Base-by-base conservation (phyloP, 768 basidiomycete species). In the Boletus rex-veris region DNA sequence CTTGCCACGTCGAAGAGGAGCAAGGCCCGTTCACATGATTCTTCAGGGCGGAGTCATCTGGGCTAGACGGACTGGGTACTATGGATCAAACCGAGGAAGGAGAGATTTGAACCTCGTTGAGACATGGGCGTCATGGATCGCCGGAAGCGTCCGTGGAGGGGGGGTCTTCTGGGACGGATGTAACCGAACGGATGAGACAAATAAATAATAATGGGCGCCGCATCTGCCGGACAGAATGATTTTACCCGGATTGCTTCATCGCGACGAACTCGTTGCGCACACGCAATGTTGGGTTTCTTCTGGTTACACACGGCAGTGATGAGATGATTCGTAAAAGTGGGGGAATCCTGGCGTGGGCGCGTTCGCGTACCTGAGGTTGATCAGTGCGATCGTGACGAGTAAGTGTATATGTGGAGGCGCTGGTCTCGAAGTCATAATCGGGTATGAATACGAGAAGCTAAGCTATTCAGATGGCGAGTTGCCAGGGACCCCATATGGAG, bases 121-220 rank as follows among this genome's bases (percentile, higher is more conserved):
- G 43, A 53, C 31, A 48, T 63, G 52, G 50, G 52, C 52, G 47
- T 57, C 53, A 58, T n/a, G 21, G 26, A 48, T 57, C 15, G 42
- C 37, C 63, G 69, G 56, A 55, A 59, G 47, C 58, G 43, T 19
- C 64, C 66, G 66, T 63, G 63, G n/a, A n/a, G 55, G 4, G 58
- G 47, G 48, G 41, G 48, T 42, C 66, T 58, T 52, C 42, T 53
- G 24, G 0, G 24, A 48, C 69, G 67, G 69, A 15, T 44, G 52
- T 51, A 55, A 1, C 67, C 67, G 67, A 63, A 59, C 64, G 69
- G 66, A 59, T 50, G 42, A 52, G 61, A 59, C 60, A 58, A 36
- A 38, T 45, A 59, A 36, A 38, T 45, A 59, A 52, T 53, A 47
- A 42, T 43, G 42, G 43, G 26, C 45, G 44, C 46, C 50, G 46